Base-by-base conservation (phyloP, 2,329 filamentous ascomycete species). In the Pyrenochaeta sp. region DNA sequence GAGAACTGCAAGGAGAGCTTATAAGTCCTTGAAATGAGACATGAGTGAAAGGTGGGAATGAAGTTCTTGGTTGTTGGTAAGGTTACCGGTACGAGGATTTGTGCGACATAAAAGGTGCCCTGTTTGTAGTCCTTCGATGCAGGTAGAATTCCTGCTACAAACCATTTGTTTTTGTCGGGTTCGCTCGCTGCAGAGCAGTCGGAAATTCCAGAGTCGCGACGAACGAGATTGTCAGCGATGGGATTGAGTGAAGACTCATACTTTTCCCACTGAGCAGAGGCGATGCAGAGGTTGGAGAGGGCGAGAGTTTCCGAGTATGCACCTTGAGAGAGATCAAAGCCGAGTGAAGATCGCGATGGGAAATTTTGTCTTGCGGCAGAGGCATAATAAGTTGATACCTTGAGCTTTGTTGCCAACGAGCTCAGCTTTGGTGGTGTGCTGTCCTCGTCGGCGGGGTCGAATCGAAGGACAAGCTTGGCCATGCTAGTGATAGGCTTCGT, bases 31-130 rank as follows among this genome's bases (percentile, higher is more conserved):
- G 82, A 83, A 30, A 84, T 72, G 39, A 89, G 77, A 65, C 86
- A 90, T 26, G 81, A 79, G 72, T 88, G 83, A 71, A 89, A 90
- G 2, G 85, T 86, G 1, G 86, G 87, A 14, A 87, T 72, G 63
- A 87, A 87, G 18, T 78, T 72, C 55, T 85, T 87, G 50, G 73
- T 74, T n/a, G 63, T 59, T 1, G 86, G 85, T 0, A 88, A 75
- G 1, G 78, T 78, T 58, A 89, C 73, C 0, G 86, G 86, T 2
- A 88, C 80, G 2, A 86, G 63, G 23, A 89, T 72, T n/a, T 75
- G 75, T 6, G 85, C 77, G 3, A 82, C 84, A 69, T 86, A 89
- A 69, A 81, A 85, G 11, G 62, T 61, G 5, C 68, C 66, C 17
- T 75, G 75, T 2, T 72, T 67, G 63, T 79, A 82, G 27, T 61